Evolutionary conservation across 495 filamentous ascomycete species (phyloP).

Genomic region (Diplogelasinospora grovesii): DNA sequence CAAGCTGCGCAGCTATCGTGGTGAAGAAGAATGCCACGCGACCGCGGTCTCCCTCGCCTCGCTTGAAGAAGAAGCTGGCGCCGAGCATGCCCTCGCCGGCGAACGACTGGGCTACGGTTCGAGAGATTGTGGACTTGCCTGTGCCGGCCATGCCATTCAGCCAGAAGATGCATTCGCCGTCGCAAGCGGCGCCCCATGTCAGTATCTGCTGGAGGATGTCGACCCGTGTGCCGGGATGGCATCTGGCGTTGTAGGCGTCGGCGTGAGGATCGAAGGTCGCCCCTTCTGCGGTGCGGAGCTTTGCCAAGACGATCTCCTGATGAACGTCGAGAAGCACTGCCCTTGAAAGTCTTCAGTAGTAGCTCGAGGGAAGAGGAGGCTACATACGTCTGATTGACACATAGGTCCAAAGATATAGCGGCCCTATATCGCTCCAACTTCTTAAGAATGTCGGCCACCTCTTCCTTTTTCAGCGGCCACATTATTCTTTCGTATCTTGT

Average conservation of each 20-base stretch:
- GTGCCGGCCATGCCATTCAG: constrained; percentile 41
- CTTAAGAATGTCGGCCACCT: too few relatives aligned
- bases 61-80: constrained; percentile 49
- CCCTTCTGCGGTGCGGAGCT: constrained; percentile 12
- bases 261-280: constrained; percentile 21
- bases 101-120: constrained; percentile 28
- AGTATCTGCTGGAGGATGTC: constrained; percentile 17
- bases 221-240: constrained; percentile 20
- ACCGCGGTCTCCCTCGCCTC: constrained; percentile 36
- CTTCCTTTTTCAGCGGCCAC: too few relatives aligned
- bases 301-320: constrained; percentile 1
- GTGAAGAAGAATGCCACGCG: constrained; percentile 37
- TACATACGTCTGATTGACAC: too few relatives aligned
- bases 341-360: too few relatives aligned
- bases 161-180: constrained; percentile 5
- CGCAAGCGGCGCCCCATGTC: constrained; percentile 3
- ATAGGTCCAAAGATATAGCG: too few relatives aligned
- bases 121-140: constrained; percentile 41
- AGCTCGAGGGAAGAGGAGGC: too few relatives aligned
- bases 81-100: constrained; percentile 13
- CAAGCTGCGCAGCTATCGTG: constrained; percentile 39
- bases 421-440: too few relatives aligned
- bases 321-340: not conserved
- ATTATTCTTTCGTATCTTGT: too few relatives aligned
- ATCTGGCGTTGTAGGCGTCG: constrained; percentile 20